phyloP scores from a whole-genome alignment of 352 stramenopile species.

The Globisporangium irregulare region DNA sequence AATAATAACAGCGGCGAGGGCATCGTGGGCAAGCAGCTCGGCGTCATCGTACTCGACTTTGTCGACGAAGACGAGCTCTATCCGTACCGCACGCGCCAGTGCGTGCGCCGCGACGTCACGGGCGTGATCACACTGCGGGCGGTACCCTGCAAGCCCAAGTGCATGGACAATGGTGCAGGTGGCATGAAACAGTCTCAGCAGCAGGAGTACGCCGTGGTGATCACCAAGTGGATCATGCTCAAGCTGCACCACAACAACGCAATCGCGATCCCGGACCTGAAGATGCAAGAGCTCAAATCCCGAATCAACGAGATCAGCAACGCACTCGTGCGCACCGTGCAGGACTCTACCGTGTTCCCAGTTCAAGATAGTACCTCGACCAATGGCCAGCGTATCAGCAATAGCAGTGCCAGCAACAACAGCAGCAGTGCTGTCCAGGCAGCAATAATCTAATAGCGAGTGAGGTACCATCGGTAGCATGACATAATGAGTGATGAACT shows the following conservation, averaged over 20 bases:
- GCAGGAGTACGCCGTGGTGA: constrained; percentile 16
- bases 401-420: neutral
- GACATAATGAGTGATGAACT: neutral
- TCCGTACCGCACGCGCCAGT: constrained; percentile 28
- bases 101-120: constrained; percentile 29
- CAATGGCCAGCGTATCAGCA: neutral
- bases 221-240: constrained; percentile 21
- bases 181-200: neutral
- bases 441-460: constrained; percentile 6
- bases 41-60: constrained; percentile 24
- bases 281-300: constrained; percentile 19
- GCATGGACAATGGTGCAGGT: neutral
- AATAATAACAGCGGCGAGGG: neutral
- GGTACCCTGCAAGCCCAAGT: constrained; percentile 5
- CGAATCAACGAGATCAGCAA: constrained; percentile 9
- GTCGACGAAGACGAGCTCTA: constrained; percentile 39
- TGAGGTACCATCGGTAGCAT: neutral
- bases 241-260: constrained; percentile 18
- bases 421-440: neutral
- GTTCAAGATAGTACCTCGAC: neutral
- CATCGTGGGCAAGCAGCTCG: constrained; percentile 17
- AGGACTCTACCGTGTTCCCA: neutral
- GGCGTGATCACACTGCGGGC: constrained; percentile 18
- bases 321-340: constrained; percentile 13
- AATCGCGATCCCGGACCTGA: constrained; percentile 6